Evolutionary conservation across 768 basidiomycete genomes (phyloP).

Genomic region (Wakefieldia striispora): DNA sequence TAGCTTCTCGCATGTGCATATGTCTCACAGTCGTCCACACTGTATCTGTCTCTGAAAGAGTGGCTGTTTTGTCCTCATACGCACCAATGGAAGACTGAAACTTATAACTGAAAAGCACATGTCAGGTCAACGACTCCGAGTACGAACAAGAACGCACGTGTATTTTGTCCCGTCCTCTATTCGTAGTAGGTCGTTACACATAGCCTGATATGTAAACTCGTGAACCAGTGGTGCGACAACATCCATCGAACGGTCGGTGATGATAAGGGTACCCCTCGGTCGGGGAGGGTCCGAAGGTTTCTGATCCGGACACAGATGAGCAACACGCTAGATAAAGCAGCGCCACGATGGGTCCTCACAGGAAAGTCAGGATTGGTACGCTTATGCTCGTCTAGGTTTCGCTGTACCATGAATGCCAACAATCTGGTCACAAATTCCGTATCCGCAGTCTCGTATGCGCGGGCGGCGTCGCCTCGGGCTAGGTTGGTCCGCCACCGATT

Average conservation of each 20-base stretch:
- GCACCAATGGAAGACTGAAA: constrained; percentile 87
- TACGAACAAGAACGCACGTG: constrained; percentile 53
- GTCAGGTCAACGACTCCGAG: constrained; percentile 6
- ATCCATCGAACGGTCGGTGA: constrained; percentile 98
- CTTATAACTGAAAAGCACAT: constrained; percentile 64
- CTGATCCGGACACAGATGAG: constrained; percentile 29
- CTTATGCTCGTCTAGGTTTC: constrained; percentile 83
- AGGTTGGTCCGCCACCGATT: constrained; percentile 80
- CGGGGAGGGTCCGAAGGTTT: constrained; percentile 56
- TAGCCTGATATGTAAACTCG: constrained; percentile 99
- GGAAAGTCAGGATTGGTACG: constrained; percentile 83
- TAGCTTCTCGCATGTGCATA: constrained; percentile 98
- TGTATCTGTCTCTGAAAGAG: constrained; percentile 80
- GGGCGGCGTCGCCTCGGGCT: constrained; percentile 66
- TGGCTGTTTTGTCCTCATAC: constrained; percentile 85
- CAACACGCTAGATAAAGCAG: not conserved
- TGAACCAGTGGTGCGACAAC: constrained; percentile 86
- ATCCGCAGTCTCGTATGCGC: constrained; percentile 67
- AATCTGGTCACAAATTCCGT: constrained; percentile 78
- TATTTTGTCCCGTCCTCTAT: constrained; percentile 87
- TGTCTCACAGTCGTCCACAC: constrained; percentile 94
- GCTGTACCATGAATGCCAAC: constrained; percentile 84
- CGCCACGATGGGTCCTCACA: constrained; percentile 44
- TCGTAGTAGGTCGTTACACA: constrained; percentile 92
- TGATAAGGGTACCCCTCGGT: constrained; percentile 77